Conservation (phyloP, 2,329 filamentous ascomycete species). For the Capronia epimyces region DNA sequence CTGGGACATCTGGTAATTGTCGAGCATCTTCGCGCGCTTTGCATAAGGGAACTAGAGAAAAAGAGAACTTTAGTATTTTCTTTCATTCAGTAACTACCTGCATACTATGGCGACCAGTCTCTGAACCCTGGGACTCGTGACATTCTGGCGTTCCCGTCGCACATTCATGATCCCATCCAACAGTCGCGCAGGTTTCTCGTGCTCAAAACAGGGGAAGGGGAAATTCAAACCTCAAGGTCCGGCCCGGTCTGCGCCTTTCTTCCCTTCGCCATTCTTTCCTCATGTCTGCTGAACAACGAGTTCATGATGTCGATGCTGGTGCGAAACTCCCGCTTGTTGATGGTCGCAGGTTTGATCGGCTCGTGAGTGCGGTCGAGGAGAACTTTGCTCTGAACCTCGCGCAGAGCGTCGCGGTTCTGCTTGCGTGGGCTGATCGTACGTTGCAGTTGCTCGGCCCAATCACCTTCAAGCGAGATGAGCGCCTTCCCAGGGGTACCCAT, state of each 20-base stretch:
- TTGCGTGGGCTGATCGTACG: conserved; percentile 93
- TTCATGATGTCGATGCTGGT: conserved; percentile 96
- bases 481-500: conserved; percentile 51
- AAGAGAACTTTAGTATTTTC: conserved; percentile 37
- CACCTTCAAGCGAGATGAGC: conserved; percentile 59
- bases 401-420: conserved; percentile 71
- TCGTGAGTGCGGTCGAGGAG: conserved; percentile 46
- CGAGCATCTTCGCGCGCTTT: conserved; percentile 66
- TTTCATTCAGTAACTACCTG: conserved; percentile 41
- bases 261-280: conserved; percentile 49
- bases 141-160: conserved; percentile 1
- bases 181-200: conserved; percentile 6
- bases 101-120: conserved; percentile 33
- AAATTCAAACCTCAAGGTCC: conserved; percentile 84
- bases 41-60: conserved; percentile 74
- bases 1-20: conserved; percentile 57
- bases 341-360: conserved; percentile 28
- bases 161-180: conserved; percentile 22
- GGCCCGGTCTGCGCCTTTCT: conserved; percentile 53
- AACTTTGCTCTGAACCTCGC: conserved; percentile 57
- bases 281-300: conserved; percentile 72
- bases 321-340: conserved; percentile 59
- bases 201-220: conserved; percentile 30
- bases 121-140: conserved; percentile 25
- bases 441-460: conserved; percentile 91